Percentiles rank a stretch among this genome's conserved stretches.
phyloP scores from a whole-genome alignment of 2,329 filamentous ascomycete genomes.

The Teratosphaeria zuluensis region DNA sequence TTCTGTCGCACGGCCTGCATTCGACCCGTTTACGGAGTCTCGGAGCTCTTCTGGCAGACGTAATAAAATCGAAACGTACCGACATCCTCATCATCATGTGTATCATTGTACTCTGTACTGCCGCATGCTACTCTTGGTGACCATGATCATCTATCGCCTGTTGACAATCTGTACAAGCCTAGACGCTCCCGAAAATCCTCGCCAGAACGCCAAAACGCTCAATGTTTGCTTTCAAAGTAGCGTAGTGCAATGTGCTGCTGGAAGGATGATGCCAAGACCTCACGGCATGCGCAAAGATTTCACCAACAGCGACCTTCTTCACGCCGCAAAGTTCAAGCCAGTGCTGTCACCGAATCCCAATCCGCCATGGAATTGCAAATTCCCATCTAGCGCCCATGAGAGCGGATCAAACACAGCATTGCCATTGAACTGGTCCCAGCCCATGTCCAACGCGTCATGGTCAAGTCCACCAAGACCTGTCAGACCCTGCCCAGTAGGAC shows the following conservation, averaged over 20 bases:
- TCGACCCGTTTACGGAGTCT: too few relatives aligned
- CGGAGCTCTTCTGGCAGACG: too few relatives aligned
- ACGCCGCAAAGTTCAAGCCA: not conserved
- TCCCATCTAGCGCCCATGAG: slow-evolving; percentile 85
- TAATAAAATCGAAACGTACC: not conserved
- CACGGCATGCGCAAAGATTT: not conserved
- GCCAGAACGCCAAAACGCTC: not conserved
- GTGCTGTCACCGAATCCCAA: slow-evolving; percentile 2
- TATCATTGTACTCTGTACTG: not conserved
- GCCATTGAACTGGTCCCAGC: slow-evolving; percentile 17
- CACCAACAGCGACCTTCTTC: not conserved
- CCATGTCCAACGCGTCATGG: slow-evolving; percentile 35
- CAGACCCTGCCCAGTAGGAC: slow-evolving; percentile 5
- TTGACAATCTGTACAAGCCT: not conserved
- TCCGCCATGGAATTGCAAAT: slow-evolving; percentile 38
- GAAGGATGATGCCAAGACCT: not conserved
- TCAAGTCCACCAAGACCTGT: slow-evolving; percentile 6
- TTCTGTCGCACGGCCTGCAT: too few relatives aligned
- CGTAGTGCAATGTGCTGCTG: not conserved
- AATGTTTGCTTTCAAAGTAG: not conserved
- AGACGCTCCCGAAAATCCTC: not conserved
- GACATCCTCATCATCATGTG: not conserved
- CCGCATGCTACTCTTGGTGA: not conserved
- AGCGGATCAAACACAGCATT: slow-evolving; percentile 46
- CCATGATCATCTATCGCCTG: not conserved